Evolutionary conservation across 176 grass and related monocot genomes (phyloP), one percentile per base, ranked within the genome.

Genomic region (Cymbopogon citratus): DNA sequence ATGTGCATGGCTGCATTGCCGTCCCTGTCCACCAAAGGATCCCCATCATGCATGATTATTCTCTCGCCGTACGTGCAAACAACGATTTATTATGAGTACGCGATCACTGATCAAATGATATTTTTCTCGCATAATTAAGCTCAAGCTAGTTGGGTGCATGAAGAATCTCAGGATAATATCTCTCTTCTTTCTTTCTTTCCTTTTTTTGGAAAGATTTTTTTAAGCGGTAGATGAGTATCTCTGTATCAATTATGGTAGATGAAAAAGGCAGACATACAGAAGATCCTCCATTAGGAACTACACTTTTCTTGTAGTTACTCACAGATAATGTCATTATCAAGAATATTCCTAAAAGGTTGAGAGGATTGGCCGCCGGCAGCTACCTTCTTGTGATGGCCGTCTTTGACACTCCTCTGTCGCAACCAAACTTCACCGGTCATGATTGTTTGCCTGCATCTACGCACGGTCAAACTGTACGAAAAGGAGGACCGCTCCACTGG

Each of bases 261-360:
- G 6, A 9, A 63, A 77, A 77, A 77, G 63, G 75, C 14, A 44
- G 40, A 41, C 35, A 1, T 67, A 6, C 40, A 40, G 29, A 25
- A 49, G 61, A 79, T 49, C 43, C 27, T 79, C 63, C 2, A 9
- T 46, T 10, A n/a, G 51, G 12, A 70, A 36, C 35, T 36, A 6
- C 35, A 36, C 35, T 36, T 36, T 36, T 36, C 18, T 18, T 51
- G 48, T 51, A n/a, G n/a, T n/a, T 16, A 24, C 3, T 14, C 9
- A 24, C 5, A 44, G 16, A 15, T 78, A 75, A 63, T 40, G 66
- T 23, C 66, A 69, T 2, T 33, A 26, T 33, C 76, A 78, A 28
- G 60, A 78, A 78, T 65, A 78, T 78, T 39, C 61, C 5, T 66
- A 48, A 49, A 79, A 44, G 43, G 76, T 48, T 34, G 27, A 66